Percentiles rank a stretch among this genome's conserved stretches.
Conservation (phyloP, 257 asterid species). For the Plectranthus barbatus region DNA sequence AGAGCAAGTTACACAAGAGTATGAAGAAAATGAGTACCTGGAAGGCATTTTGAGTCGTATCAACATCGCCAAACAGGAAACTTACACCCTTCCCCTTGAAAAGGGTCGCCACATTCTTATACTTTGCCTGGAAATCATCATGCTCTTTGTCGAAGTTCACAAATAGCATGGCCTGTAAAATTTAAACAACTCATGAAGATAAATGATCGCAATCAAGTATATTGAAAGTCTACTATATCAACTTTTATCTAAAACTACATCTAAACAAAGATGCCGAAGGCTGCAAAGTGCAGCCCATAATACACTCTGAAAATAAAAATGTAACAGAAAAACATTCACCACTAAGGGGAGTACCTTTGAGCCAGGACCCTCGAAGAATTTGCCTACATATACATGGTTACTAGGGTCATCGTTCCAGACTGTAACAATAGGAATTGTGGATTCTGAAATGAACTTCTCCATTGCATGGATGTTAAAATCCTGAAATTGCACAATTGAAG, state of each 20-base stretch:
- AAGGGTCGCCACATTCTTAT: slow-evolving; percentile 50
- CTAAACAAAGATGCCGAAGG: not conserved
- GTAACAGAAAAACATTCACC: not conserved
- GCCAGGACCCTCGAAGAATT: slow-evolving; percentile 38
- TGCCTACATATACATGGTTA: slow-evolving; percentile 41
- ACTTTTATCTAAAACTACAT: not conserved
- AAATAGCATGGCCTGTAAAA: slow-evolving; percentile 63
- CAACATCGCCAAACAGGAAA: slow-evolving; percentile 67
- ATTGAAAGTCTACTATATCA: not conserved
- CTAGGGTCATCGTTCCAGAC: slow-evolving; percentile 45
- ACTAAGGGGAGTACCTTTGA: slow-evolving; percentile 41
- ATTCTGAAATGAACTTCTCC: slow-evolving; percentile 51
- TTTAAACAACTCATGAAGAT: not conserved
- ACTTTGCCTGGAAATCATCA: slow-evolving; percentile 44
- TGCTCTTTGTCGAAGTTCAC: slow-evolving; percentile 58
- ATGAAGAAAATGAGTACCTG: slow-evolving; percentile 30
- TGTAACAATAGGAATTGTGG: slow-evolving; percentile 53
- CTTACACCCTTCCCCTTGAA: slow-evolving; percentile 59
- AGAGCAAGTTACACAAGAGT: not conserved
- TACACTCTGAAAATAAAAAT: not conserved
- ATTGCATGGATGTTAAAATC: slow-evolving; percentile 51
- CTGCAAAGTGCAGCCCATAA: not conserved
- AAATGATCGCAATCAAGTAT: not conserved
- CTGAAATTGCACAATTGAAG: slow-evolving; percentile 27
- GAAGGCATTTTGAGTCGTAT: slow-evolving; percentile 51